A percentile compares a stretch with the other conserved stretches of the same genome.
Conservation (phyloP, 78 protist genomes). For the Dictyostelium purpureum region DNA sequence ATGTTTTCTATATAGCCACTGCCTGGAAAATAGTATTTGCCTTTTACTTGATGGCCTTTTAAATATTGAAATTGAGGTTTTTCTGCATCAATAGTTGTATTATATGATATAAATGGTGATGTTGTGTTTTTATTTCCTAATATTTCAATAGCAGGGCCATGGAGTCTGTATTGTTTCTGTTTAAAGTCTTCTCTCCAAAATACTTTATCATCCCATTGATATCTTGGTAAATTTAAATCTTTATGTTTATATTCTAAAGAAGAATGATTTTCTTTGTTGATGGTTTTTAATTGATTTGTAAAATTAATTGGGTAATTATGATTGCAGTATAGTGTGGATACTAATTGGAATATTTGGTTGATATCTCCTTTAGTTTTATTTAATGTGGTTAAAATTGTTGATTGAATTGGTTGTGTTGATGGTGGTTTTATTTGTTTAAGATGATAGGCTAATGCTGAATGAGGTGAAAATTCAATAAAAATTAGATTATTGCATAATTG, state of each 20-base stretch:
- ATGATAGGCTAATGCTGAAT: too few species aligned
- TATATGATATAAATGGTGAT: background rate
- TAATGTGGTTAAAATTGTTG: constrained; percentile 6
- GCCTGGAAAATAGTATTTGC: constrained; percentile 13
- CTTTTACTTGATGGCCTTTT: constrained; percentile 28
- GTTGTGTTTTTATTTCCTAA: background rate
- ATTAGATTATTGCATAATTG: too few species aligned
- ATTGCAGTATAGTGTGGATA: background rate
- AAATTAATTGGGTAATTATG: background rate
- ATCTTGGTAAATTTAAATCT: background rate
- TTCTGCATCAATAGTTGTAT: background rate
- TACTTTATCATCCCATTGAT: background rate
- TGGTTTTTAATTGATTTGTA: background rate
- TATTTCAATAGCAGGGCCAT: background rate
- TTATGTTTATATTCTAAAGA: background rate
- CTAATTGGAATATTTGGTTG: background rate
- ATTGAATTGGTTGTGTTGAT: too few species aligned
- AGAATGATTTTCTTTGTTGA: too few species aligned
- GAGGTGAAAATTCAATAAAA: too few species aligned
- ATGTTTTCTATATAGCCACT: constrained; percentile 16
- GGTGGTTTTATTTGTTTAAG: background rate
- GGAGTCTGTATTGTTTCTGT: background rate
- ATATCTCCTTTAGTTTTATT: background rate
- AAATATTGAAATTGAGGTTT: constrained; percentile 1
- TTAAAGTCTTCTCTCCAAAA: background rate